Evolutionary conservation across 257 asterid species (phyloP), one percentile per base, ranked within the genome.

Genomic region (Jasminum sambac): DNA sequence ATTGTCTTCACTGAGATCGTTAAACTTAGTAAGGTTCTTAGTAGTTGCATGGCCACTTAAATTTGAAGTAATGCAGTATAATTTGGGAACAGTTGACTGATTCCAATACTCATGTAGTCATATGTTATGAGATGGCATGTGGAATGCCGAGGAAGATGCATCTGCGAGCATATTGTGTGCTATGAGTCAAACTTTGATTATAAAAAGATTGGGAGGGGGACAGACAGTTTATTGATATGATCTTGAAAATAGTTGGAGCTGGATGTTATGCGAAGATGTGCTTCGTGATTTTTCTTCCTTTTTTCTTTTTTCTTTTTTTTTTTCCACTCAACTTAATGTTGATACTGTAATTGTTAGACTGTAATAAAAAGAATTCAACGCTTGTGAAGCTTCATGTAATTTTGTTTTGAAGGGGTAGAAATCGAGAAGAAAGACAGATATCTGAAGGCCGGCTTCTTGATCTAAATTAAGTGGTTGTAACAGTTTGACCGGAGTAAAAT

Each of bases 371-470:
- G 36, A 30, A 30, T 30, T 30, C 36, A 30, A 30, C 36, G 4
- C 36, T 30, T 30, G 36, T 30, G 36, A 30, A 30, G 36, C 36
- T 30, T 30, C 36, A 30, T 30, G 36, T 30, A 30, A 30, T 4
- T 30, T 30, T 30, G 36, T 30, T 30, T 30, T 4, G 65, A 72
- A 72, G 36, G 40, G 59, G 42, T 38, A 39, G 16, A 72, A 64
- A 72, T 30, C 58, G 70, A 48, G 55, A 46, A 62, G 16, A 63
- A 38, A 64, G n/a, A 50, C 36, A 2, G 42, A 24, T 24, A 59
- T 41, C 8, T 25, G 43, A 43, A 37, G 44, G 16, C 7, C 34
- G 5, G 34, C 37, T 37, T 25, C 12, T 13, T 38, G 24, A 50
- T 6, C 26, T 50, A 23, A 50, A 8, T 50, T 50, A 6, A 9